A percentile compares a stretch with the other conserved stretches of the same genome.
Conservation (phyloP, 179 eudicot species). For the Amaranthus tricolor region DNA sequence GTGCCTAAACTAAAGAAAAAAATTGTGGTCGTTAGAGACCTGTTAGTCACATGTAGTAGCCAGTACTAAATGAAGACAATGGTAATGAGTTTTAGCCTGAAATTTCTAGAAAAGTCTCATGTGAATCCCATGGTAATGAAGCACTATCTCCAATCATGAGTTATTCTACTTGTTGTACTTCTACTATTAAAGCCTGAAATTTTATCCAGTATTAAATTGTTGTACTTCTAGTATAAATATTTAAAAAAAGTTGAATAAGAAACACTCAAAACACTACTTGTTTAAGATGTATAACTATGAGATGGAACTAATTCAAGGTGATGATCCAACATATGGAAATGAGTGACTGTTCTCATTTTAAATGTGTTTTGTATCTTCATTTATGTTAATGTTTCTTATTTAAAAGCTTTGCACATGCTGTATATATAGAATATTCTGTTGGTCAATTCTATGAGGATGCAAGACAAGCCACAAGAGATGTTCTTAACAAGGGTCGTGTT, state of each 20-base stretch:
- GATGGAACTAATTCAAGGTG: not conserved
- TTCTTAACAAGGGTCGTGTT: constrained; percentile 70
- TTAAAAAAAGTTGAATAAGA: not conserved
- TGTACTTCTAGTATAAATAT: not conserved
- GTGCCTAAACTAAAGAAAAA: not conserved
- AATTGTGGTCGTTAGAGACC: not conserved
- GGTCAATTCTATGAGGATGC: constrained; percentile 92
- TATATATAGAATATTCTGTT: constrained; percentile 70
- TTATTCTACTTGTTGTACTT: no score
- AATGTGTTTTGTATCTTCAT: not conserved
- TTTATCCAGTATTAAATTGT: no score
- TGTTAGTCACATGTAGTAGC: not conserved
- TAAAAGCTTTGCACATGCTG: not conserved
- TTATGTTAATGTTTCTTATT: not conserved
- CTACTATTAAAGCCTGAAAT: no score
- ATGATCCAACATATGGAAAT: constrained; percentile 11
- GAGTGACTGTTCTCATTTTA: constrained; percentile 7
- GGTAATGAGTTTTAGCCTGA: not conserved
- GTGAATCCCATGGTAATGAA: no score
- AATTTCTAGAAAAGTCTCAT: not conserved
- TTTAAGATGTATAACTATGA: constrained; percentile 16
- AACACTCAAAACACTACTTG: not conserved
- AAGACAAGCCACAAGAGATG: constrained; percentile 73
- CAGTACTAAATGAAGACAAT: not conserved
- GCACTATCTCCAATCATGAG: no score